Base-by-base conservation (phyloP, 441 rosid species). In the Brassica balearica region DNA sequence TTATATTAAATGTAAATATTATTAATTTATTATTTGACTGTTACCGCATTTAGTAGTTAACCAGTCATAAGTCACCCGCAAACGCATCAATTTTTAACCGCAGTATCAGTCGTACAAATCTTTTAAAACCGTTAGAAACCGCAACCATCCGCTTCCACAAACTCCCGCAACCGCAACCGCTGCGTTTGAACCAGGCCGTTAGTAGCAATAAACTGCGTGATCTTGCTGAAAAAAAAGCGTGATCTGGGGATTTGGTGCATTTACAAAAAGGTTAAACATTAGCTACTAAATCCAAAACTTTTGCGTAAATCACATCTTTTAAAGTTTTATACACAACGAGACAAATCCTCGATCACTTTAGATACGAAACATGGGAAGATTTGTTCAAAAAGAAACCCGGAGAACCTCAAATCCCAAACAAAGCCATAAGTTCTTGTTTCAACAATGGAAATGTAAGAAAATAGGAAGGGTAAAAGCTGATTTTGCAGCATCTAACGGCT, bases 351-450 rank as follows among this genome's bases (percentile, higher is more conserved):
- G 20, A 51, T 48, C 32, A 61, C 17, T 36, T 68, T 25, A 36
- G 62, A 68, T 55, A 53, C 51, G 55, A 79, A 74, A 62, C 74
- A 68, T 67, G 23, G 25, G 62, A 79, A 56, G 23, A 7, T 2
- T 56, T 17, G 82, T 60, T 68, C 82, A 73, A 78, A 72, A 67
- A 32, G 56, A 73, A 64, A 64, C 76, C 61, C 48, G 1, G 36
- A 32, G 36, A 73, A 68, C 65, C 72, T 61, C 70, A 73, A 67
- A 73, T 66, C 70, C 59, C 66, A 78, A 68, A 61, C 74, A 72
- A 73, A 67, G 41, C 65, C 58, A 60, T 55, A 59, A 65, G 11
- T 72, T 25, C 75, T 71, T 71, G 74, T 68, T 76, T 32, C 69
- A 68, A 22, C 38, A 55, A 15, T 8, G 61, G 23, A 56, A 53